These are phyloP conservation scores for Talaromyces ruber DNA, from an alignment of 495 filamentous ascomycete genomes.

Conservation along the genomic window DNA sequence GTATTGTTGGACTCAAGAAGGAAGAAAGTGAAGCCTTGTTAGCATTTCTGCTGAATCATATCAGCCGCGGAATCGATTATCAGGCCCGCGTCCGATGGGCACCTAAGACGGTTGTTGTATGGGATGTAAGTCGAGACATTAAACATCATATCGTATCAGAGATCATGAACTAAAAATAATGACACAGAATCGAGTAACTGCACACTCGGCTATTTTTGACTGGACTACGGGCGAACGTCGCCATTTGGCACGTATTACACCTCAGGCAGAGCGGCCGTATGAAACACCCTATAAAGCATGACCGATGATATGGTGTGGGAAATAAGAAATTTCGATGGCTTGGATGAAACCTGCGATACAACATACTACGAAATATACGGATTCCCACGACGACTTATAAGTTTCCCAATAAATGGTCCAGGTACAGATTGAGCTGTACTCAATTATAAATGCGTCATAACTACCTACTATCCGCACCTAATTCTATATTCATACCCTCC, in stretches of 20 bases:
- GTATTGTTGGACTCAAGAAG: constrained; percentile 67
- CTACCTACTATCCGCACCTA: too few species aligned
- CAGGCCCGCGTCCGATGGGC: constrained; percentile 71
- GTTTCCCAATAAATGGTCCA: too few species aligned
- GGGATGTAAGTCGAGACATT: constrained; percentile 47
- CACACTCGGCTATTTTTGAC: constrained; percentile 70
- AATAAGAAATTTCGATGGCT: too few species aligned
- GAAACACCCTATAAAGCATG: constrained; percentile 4
- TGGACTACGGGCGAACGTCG: constrained; percentile 66
- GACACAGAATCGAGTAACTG: constrained; percentile 61
- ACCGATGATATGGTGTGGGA: background rate
- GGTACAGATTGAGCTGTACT: too few species aligned
- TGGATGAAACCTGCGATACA: too few species aligned
- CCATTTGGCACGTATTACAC: constrained; percentile 74
- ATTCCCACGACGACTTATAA: too few species aligned
- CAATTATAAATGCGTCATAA: too few species aligned
- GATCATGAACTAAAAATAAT: constrained; percentile 5
- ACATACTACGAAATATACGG: too few species aligned
- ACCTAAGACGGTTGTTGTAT: constrained; percentile 68
- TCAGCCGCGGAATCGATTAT: constrained; percentile 65
- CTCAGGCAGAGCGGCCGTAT: constrained; percentile 60
- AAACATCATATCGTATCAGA: background rate
- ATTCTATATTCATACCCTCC: too few species aligned
- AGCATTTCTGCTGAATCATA: constrained; percentile 72
- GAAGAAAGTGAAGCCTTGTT: constrained; percentile 71